Evolutionary conservation across 352 stramenopile species (phyloP).

Genomic region (Phytophthora melonis): DNA sequence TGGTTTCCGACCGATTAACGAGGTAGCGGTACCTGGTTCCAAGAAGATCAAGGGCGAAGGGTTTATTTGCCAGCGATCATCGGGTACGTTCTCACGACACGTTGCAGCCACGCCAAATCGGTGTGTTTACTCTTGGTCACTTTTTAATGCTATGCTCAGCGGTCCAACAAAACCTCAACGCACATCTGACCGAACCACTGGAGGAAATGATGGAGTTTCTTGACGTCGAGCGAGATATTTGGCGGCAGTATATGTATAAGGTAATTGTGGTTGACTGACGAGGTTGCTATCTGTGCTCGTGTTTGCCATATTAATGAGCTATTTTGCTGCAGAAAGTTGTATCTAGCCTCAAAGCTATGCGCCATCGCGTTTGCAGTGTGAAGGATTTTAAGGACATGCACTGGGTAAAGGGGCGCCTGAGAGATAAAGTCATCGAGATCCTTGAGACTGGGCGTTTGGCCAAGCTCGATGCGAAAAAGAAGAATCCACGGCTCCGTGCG

Average conservation of each 20-base stretch:
- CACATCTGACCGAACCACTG: slow-evolving; percentile 76
- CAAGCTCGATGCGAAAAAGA: slow-evolving; percentile 87
- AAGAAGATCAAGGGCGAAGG: slow-evolving; percentile 59
- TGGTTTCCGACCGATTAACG: slow-evolving; percentile 57
- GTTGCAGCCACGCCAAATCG: slow-evolving; percentile 1
- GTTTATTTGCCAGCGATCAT: slow-evolving; percentile 81
- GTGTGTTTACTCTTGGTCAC: background rate
- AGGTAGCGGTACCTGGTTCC: slow-evolving; percentile 32
- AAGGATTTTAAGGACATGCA: slow-evolving; percentile 68
- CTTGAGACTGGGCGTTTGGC: slow-evolving; percentile 77
- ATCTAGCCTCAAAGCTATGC: slow-evolving; percentile 75
- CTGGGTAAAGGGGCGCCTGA: slow-evolving; percentile 76
- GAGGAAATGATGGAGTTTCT: slow-evolving; percentile 88
- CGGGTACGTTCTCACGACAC: slow-evolving; percentile 43
- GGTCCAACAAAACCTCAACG: slow-evolving; percentile 77
- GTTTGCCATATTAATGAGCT: background rate
- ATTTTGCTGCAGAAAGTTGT: slow-evolving; percentile 64
- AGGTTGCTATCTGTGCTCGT: background rate
- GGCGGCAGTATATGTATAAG: slow-evolving; percentile 88
- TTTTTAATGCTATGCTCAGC: slow-evolving; percentile 35
- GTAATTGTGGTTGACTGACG: slow-evolving; percentile 21
- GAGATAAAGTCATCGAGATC: slow-evolving; percentile 79
- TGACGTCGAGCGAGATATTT: slow-evolving; percentile 76
- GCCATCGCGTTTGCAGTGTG: slow-evolving; percentile 62
- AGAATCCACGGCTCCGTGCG: slow-evolving; percentile 59